These are phyloP conservation scores for Trichosporon sp. DNA, from an alignment of 1,284 basidiomycete genomes.

Conservation along the genomic window DNA sequence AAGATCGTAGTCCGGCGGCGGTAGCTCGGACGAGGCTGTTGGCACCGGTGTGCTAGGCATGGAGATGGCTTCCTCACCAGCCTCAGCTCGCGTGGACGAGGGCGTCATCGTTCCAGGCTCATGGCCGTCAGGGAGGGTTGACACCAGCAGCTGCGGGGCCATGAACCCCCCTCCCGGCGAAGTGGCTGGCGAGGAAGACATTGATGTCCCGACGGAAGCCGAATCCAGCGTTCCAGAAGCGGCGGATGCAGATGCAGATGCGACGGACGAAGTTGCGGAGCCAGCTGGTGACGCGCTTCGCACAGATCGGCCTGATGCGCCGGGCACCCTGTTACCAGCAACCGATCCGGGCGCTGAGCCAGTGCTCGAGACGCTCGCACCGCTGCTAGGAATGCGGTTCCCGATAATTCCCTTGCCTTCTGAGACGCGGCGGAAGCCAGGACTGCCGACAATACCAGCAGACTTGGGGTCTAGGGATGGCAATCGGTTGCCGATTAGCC, in stretches of 20 bases:
- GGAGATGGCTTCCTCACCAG: conserved; percentile 45
- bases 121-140: conserved; percentile 40
- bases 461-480: conserved; percentile 51
- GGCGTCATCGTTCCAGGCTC: conserved; percentile 47
- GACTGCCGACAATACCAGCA: conserved; percentile 36
- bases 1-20: conserved; percentile 40
- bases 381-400: conserved; percentile 48
- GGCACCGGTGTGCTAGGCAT: conserved; percentile 48
- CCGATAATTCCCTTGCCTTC: conserved; percentile 50
- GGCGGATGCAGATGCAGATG: conserved; percentile 23
- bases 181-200: conserved; percentile 40
- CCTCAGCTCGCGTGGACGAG: conserved; percentile 51
- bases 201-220: conserved; percentile 41
- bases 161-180: conserved; percentile 34
- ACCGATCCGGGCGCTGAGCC: conserved; percentile 16
- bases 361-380: conserved; percentile 20
- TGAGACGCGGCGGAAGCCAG: conserved; percentile 39
- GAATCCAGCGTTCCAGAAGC: conserved; percentile 35
- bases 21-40: conserved; percentile 36
- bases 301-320: conserved; percentile 20
- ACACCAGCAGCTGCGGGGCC: conserved; percentile 39
- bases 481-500: conserved; percentile 52
- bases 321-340: conserved; percentile 15
- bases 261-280: conserved; percentile 29
- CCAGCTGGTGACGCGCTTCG: conserved; percentile 44